phyloP scores from a whole-genome alignment of 1,284 basidiomycete genomes.

The Cutaneotrichosporon dermatis region DNA sequence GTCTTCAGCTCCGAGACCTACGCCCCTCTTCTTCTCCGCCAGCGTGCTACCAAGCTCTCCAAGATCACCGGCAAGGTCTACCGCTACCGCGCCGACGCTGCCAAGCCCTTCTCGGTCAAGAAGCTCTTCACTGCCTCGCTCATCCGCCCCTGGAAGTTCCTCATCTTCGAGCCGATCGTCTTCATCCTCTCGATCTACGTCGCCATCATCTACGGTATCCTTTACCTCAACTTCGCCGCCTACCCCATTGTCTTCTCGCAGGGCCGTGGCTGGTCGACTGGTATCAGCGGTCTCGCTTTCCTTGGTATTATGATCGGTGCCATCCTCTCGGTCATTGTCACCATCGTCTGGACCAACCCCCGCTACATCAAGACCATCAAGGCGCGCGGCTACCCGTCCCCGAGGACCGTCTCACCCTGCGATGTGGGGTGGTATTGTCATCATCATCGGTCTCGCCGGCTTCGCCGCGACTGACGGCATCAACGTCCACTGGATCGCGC shows the following conservation, averaged over 20 bases:
- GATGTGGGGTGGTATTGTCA: constrained; percentile 45
- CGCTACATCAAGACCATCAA: constrained; percentile 59
- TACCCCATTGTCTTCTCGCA: constrained; percentile 61
- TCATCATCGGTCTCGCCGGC: constrained; percentile 47
- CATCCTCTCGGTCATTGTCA: constrained; percentile 56
- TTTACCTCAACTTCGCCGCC: constrained; percentile 44
- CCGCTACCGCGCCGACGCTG: constrained; percentile 50
- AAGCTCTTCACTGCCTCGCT: constrained; percentile 47
- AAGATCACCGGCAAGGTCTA: constrained; percentile 49
- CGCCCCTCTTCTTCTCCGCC: constrained; percentile 48
- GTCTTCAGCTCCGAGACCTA: constrained; percentile 50
- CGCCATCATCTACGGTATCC: constrained; percentile 54
- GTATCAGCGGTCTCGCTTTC: constrained; percentile 62
- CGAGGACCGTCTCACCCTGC: constrained; percentile 59
- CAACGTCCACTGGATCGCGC: constrained; percentile 54
- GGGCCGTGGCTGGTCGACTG: constrained; percentile 59
- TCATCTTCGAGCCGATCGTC: constrained; percentile 52
- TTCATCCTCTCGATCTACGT: constrained; percentile 54
- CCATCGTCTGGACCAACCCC: constrained; percentile 53
- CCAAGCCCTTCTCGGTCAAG: constrained; percentile 37
- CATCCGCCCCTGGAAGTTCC: constrained; percentile 51
- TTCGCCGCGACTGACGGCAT: constrained; percentile 47
- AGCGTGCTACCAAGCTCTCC: constrained; percentile 42
- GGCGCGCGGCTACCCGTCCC: constrained; percentile 54
- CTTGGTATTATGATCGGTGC: constrained; percentile 63